Evolutionary conservation across 140 eudicot genomes (phyloP).

Genomic region (Bidens hawaiensis): DNA sequence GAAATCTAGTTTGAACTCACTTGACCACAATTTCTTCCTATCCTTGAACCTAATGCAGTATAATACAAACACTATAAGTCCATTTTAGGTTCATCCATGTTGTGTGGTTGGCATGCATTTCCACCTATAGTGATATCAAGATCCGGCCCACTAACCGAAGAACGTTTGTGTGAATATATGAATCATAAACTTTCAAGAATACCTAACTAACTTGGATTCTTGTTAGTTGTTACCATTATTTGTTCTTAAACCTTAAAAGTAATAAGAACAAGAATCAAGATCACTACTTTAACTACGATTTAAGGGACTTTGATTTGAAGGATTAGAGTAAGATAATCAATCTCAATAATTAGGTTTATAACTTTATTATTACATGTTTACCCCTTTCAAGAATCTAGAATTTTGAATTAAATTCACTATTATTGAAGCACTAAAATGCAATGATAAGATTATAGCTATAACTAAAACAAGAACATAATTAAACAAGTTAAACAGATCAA

Average conservation of each 20-base stretch:
- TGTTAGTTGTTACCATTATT: background rate
- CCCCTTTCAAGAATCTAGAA: conserved; percentile 2
- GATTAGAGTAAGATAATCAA: background rate
- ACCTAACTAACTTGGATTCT: conserved; percentile 4
- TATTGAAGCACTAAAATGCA: background rate
- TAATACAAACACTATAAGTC: background rate
- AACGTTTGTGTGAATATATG: background rate
- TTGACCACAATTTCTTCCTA: background rate
- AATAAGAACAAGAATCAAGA: background rate
- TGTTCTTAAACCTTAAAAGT: background rate
- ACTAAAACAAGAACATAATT: background rate
- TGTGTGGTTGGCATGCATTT: background rate
- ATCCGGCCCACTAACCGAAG: background rate
- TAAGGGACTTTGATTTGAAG: background rate
- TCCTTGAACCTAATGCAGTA: background rate
- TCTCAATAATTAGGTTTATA: background rate
- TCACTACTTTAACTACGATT: background rate
- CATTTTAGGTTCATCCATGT: conserved; percentile 1
- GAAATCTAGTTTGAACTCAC: background rate
- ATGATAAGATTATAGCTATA: conserved; percentile 4
- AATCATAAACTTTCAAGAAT: background rate
- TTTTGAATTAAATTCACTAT: conserved; percentile 2
- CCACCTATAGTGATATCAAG: conserved; percentile 1
- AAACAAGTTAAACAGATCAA: conserved; percentile 14
- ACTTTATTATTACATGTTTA: background rate